Base-by-base conservation (phyloP, 2,329 filamentous ascomycete species). In the Neobulgaria alba region DNA sequence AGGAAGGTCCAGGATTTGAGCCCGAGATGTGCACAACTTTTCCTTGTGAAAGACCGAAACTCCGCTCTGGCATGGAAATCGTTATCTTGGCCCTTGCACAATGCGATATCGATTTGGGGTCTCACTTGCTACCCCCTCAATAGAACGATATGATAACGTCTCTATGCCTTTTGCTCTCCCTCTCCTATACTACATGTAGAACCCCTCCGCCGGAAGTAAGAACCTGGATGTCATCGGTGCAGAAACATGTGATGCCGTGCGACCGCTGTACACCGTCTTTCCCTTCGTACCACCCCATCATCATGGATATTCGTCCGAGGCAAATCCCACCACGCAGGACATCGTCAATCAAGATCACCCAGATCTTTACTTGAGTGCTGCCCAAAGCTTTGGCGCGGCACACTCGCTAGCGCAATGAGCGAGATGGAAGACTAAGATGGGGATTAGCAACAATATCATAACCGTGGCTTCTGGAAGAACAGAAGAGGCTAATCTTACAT, bases 381-480 rank as follows among this genome's bases (percentile, higher is more conserved):
- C 77, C 79, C 87, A 98, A 60, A 98, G 83, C 81, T 95, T 95
- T 60, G 90, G 89, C 41, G 92, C 92, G 50, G 92, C 90, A 65
- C 92, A 98, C 63, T 82, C 72, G 59, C 78, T 85, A 51, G 90
- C 87, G 73, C 92, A 98, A 76, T 96, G 92, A 58, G 85, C 82
- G 58, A 98, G 85, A 70, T 98, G 90, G 84, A 98, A 98, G 75
- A 95, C 90, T 95, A 57, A n/a, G 38, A 39, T 33, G 9, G 3
- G 23, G 29, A 41, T 51, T 45, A 52, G 46, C 34, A 33, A 26
- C 16, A 20, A 21, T 5, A 17, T 26, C 17, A 12, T 8, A 3
- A 15, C 20, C 19, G 19, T 10, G 21, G 8, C 5, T 4, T 12
- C 16, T 10, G 10, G 12, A 33, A 19, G 23, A 12, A 26, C 23